Evolutionary conservation across 495 filamentous ascomycete species (phyloP).

Genomic region (Extremus antarcticus): DNA sequence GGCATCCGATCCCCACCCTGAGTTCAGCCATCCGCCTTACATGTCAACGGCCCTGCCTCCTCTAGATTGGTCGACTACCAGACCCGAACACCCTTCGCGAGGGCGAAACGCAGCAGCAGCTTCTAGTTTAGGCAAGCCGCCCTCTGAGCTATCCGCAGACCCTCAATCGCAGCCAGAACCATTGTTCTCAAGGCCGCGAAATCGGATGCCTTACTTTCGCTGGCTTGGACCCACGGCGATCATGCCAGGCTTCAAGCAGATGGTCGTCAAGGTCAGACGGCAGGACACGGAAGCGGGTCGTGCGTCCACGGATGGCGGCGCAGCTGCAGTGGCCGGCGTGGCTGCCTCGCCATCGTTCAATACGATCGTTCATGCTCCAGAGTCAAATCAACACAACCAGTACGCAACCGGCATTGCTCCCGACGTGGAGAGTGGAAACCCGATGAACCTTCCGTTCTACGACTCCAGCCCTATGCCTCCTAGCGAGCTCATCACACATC

Average conservation of each 20-base stretch:
- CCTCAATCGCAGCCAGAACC: not conserved
- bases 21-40: no score
- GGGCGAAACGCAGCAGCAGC: no score
- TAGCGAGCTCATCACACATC: slow-evolving; percentile 58
- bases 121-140: no score
- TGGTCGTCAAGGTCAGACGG: slow-evolving; percentile 64
- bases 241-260: slow-evolving; percentile 84
- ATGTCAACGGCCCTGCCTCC: no score
- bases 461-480: slow-evolving; percentile 58
- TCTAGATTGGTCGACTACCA: not conserved
- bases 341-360: not conserved
- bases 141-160: not conserved
- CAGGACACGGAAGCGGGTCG: slow-evolving; percentile 38
- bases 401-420: slow-evolving; percentile 9
- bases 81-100: no score
- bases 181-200: slow-evolving; percentile 32
- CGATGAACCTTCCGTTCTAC: slow-evolving; percentile 67
- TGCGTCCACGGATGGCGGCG: slow-evolving; percentile 16
- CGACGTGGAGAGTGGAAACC: slow-evolving; percentile 34
- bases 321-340: slow-evolving; percentile 1
- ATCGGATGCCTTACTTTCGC: slow-evolving; percentile 74
- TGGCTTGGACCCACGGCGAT: slow-evolving; percentile 86
- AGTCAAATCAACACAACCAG: not conserved
- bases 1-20: not conserved
- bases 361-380: not conserved